Base-by-base conservation (phyloP, 1,284 basidiomycete species). In the Boletus albobrunnescens region DNA sequence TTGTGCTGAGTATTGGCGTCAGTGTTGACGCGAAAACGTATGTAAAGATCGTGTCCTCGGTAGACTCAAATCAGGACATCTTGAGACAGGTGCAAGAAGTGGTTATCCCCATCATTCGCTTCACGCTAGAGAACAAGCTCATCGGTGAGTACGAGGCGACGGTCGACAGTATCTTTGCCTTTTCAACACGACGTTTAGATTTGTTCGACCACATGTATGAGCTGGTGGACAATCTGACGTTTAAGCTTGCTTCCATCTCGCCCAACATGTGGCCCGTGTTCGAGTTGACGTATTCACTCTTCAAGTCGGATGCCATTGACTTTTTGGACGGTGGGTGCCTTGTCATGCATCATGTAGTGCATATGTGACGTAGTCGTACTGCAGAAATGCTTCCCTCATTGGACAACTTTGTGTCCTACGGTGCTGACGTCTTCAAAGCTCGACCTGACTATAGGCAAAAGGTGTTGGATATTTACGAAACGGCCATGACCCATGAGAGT, bases 351-450 rank as follows among this genome's bases (percentile, higher is more conserved):
- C 11, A 5, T 46, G 1, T 3, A 3, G 40, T 17, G 41, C n/a
- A 14, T 17, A 38, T 37, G 36, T 19, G 32, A 22, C 35, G 20
- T 50, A 36, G 19, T 49, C 19, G 14, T n/a, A n/a, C 22, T 37
- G n/a, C 58, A 87, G 92, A 95, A 65, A 94, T 94, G 90, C 76
- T 93, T 36, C 87, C 90, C 8, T 84, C 87, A 3, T 70, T 95
- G 46, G 91, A 94, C 72, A 95, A 95, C 73, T 91, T 92, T 65
- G 76, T 95, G 44, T 90, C 87, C 12, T 94, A 84, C 61, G 92
- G 92, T 10, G 75, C 79, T 16, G 87, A 91, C 12, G 71, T 82
- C 12, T 84, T 95, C 67, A 83, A 84, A 58, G 62, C 77, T 27
- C 82, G 81, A 41, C 67, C 78, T 1, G 87, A 91, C 56, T 93